Evolutionary conservation across 1,284 basidiomycete species (phyloP), one percentile per base, ranked within the genome.

Genomic region (Ustilago nuda): DNA sequence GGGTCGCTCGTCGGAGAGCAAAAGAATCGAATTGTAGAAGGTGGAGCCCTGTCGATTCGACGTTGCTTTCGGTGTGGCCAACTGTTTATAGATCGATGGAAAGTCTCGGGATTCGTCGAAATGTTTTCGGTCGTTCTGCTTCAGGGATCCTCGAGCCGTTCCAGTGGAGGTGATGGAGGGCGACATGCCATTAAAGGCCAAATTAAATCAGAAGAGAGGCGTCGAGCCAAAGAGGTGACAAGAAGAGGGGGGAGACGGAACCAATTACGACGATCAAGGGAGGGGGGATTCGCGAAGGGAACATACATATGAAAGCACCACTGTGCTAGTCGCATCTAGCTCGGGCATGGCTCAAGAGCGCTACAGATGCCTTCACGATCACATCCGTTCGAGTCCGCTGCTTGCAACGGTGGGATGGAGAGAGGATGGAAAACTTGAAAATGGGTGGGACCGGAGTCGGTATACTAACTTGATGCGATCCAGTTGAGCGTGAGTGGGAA

Each of bases 391-490:
- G 66, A 68, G 66, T 57, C 73, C 66, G 64, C 68, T 72, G 61
- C 68, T 35, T 61, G 66, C 62, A 66, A 66, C 71, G 66, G 61
- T 57, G 70, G 66, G 66, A 73, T 65, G 66, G 45, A 15, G 30
- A 23, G 56, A 55, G 55, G 39, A 12, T 19, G 39, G 11, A 55
- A 64, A 61, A 70, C 51, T 67, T 78, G 50, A 67, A 65, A 60
- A 68, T 56, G 50, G 52, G 32, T 27, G 45, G 19, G 19, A 48
- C 9, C 9, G 15, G 56, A 43, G 36, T 32, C 60, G 23, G 48
- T 50, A 56, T 75, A 85, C 84, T 81, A 79, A 85, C 84, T 84
- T 69, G 82, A 83, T 54, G 84, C 80, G 72, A 85, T 80, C 84
- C 84, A 85, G 64, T 85, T 85, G 58, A 85, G 73, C 51, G 82